phyloP scores from a whole-genome alignment of 2,329 filamentous ascomycete species.

The Clonostachys solani region DNA sequence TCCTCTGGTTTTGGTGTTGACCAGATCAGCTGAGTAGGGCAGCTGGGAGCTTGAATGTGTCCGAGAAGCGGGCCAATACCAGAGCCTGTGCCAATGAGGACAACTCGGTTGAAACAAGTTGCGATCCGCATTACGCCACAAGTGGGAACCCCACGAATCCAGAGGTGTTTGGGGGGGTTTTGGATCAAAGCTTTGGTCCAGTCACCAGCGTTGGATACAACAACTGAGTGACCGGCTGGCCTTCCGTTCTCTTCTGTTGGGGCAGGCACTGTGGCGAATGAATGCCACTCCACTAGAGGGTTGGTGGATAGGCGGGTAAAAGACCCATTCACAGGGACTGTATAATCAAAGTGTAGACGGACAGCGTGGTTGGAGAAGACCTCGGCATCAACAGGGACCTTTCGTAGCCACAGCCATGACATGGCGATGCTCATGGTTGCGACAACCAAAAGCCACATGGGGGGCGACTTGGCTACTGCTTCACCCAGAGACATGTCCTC shows the following conservation, averaged over 20 bases:
- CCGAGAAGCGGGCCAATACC: conserved; percentile 63
- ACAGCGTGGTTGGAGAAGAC: conserved; percentile 63
- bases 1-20: conserved; percentile 51
- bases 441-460: conserved; percentile 57
- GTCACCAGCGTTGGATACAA: conserved; percentile 64
- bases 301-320: conserved; percentile 44
- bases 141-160: conserved; percentile 59
- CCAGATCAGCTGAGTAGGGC: conserved; percentile 56
- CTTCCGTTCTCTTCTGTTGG: conserved; percentile 17
- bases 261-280: conserved; percentile 63
- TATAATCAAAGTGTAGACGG: conserved; percentile 59
- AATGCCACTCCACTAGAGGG: conserved; percentile 62
- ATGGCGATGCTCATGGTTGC: conserved; percentile 59
- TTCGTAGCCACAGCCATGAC: conserved; percentile 64
- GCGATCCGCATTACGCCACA: conserved; percentile 61
- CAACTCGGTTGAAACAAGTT: conserved; percentile 54
- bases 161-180: conserved; percentile 52
- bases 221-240: conserved; percentile 42
- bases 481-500: conserved; percentile 14
- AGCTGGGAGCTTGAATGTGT: conserved; percentile 38
- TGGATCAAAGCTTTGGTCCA: conserved; percentile 67
- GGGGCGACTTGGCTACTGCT: conserved; percentile 20
- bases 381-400: conserved; percentile 57
- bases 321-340: conserved; percentile 31
- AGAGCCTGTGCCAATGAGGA: conserved; percentile 65